Conservation (phyloP, 169 alveolate species). For the Besnoitia besnoiti region DNA sequence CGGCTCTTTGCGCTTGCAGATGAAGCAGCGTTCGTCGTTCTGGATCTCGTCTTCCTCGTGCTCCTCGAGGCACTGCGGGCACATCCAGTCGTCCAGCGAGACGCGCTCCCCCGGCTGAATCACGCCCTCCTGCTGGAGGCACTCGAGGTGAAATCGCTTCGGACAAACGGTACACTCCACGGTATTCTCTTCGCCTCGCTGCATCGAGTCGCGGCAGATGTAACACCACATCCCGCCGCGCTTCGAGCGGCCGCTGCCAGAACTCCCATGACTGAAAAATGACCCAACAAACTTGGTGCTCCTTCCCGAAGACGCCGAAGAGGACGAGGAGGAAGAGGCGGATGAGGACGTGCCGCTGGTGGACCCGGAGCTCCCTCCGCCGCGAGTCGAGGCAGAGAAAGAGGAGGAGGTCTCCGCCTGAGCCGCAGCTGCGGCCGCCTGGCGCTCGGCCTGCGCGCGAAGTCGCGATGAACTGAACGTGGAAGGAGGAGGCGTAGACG, state of each 20-base stretch:
- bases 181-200: slow-evolving; percentile 31
- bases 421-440: slow-evolving; percentile 46
- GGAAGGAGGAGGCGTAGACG: slow-evolving; percentile 5
- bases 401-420: neutral
- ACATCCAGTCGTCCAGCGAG: slow-evolving; percentile 43
- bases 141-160: slow-evolving; percentile 49
- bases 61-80: slow-evolving; percentile 63
- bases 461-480: slow-evolving; percentile 14
- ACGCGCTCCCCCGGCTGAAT: slow-evolving; percentile 23
- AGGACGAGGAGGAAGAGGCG: neutral
- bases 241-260: neutral
- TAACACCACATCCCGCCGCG: slow-evolving; percentile 59
- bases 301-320: neutral
- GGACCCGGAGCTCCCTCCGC: slow-evolving; percentile 22
- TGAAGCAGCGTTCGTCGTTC: slow-evolving; percentile 58
- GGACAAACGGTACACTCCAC: slow-evolving; percentile 62
- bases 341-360: neutral
- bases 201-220: slow-evolving; percentile 47
- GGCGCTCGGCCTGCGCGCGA: slow-evolving; percentile 44
- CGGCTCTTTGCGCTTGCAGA: slow-evolving; percentile 46
- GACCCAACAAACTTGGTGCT: slow-evolving; percentile 6
- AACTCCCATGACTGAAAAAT: neutral
- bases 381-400: neutral
- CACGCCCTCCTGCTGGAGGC: slow-evolving; percentile 59
- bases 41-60: slow-evolving; percentile 60